Evolutionary conservation across 192 early-diverging fungal species (phyloP).

Genomic region (Rhizoclosmatium globosum): DNA sequence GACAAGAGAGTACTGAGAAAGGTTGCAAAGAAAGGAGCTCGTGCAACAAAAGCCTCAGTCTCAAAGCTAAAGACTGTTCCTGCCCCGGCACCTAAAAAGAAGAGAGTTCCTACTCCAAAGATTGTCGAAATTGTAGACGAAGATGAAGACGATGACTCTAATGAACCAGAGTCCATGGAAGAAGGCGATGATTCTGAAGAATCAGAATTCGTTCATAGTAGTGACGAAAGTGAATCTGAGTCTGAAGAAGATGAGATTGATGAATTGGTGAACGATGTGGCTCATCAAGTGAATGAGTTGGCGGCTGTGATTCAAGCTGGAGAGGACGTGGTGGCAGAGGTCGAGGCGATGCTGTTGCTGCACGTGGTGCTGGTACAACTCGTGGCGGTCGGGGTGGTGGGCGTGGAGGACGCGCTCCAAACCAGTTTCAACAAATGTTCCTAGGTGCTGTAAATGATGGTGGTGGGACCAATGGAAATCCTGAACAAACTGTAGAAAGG

Average conservation of each 20-base stretch:
- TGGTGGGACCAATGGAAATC: background rate
- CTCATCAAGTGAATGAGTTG: background rate
- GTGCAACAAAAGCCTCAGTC: background rate
- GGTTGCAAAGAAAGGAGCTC: background rate
- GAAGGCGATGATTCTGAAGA: background rate
- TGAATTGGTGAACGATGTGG: background rate
- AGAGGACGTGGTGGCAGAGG: background rate
- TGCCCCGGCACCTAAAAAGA: background rate
- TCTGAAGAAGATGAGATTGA: conserved; percentile 2
- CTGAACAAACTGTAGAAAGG: background rate
- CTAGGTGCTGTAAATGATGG: background rate
- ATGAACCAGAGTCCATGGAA: background rate
- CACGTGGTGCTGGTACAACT: background rate
- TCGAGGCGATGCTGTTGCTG: background rate
- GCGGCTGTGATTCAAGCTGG: background rate
- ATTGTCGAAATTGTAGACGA: background rate
- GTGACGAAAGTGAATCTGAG: background rate
- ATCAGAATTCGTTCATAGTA: background rate
- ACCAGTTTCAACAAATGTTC: background rate
- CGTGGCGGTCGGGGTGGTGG: background rate
- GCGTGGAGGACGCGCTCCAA: background rate
- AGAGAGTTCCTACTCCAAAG: background rate
- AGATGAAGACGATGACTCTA: background rate
- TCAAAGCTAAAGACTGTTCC: background rate
- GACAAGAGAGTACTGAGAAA: too few relatives aligned